Evolutionary conservation across 108 stramenopile genomes (phyloP).

Genomic region (Cyclotella choctawhatcheeana): DNA sequence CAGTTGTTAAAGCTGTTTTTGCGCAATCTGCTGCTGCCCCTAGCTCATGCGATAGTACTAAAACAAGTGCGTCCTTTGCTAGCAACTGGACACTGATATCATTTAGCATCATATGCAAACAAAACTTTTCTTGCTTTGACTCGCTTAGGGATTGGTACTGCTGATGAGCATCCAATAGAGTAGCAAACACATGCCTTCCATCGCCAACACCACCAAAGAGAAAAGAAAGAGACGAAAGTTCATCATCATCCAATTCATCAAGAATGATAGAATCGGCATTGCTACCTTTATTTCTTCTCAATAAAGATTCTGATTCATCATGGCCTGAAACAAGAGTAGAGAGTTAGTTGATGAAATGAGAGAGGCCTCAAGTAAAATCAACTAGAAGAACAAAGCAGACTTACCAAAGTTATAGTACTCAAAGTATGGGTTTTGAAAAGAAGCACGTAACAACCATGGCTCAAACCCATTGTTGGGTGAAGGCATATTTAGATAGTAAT

Average conservation of each 20-base stretch:
- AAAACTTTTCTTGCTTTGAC: conserved; percentile 18
- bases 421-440: conserved; percentile 22
- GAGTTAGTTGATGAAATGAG: neutral
- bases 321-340: neutral
- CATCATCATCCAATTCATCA: conserved; percentile 23
- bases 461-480: conserved; percentile 5
- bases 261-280: conserved; percentile 26
- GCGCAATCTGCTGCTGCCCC: conserved; percentile 8
- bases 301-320: conserved; percentile 19
- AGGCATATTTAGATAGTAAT: neutral
- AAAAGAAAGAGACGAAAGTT: conserved; percentile 31
- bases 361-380: neutral
- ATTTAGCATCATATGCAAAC: conserved; percentile 25
- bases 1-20: conserved; percentile 1
- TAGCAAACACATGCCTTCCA: conserved; percentile 24
- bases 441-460: conserved; percentile 11
- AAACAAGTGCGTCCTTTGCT: conserved; percentile 27
- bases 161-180: conserved; percentile 24
- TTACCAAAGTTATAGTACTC: conserved; percentile 28
- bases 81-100: conserved; percentile 27
- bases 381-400: neutral
- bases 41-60: conserved; percentile 19
- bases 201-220: conserved; percentile 38
- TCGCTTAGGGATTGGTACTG: conserved; percentile 17
- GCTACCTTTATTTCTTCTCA: conserved; percentile 6